Conservation (phyloP, 2,329 filamentous ascomycete species). For the Ophiostoma pallidulum region DNA sequence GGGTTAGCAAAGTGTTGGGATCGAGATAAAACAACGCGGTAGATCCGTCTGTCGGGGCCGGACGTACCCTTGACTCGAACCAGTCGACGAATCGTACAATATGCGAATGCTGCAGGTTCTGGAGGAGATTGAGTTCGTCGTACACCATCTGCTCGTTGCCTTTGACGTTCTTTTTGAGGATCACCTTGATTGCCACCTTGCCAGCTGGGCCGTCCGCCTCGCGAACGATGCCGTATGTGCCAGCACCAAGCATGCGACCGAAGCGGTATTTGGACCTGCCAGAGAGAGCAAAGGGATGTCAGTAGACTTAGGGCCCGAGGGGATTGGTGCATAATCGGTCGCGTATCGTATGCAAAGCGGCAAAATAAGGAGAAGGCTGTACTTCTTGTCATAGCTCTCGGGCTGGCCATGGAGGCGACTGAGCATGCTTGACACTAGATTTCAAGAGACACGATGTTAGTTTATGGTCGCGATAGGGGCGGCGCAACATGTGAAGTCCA, state of each 20-base stretch:
- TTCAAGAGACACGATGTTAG: conserved; percentile 1
- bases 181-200: conserved; percentile 95
- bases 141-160: conserved; percentile 98
- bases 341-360: background rate
- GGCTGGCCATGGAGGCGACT: conserved; percentile 95
- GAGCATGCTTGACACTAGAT: conserved; percentile 73
- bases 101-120: conserved; percentile 82
- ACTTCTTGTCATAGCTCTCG: conserved; percentile 99
- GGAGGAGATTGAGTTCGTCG: conserved; percentile 90
- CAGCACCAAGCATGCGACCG: conserved; percentile 86
- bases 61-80: conserved; percentile 88
- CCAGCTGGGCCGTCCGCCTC: conserved; percentile 79
- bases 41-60: background rate
- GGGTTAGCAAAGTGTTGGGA: background rate
- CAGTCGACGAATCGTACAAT: conserved; percentile 97
- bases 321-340: no score
- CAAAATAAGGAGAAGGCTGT: conserved; percentile 20
- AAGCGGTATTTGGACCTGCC: conserved; percentile 77
- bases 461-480: background rate
- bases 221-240: conserved; percentile 95
- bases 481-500: no score
- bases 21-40: no score
- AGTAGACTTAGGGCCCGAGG: no score
- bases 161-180: conserved; percentile 98
- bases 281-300: background rate